Evolutionary conservation across 495 filamentous ascomycete genomes (phyloP).

Genomic region (Tuber indicum): DNA sequence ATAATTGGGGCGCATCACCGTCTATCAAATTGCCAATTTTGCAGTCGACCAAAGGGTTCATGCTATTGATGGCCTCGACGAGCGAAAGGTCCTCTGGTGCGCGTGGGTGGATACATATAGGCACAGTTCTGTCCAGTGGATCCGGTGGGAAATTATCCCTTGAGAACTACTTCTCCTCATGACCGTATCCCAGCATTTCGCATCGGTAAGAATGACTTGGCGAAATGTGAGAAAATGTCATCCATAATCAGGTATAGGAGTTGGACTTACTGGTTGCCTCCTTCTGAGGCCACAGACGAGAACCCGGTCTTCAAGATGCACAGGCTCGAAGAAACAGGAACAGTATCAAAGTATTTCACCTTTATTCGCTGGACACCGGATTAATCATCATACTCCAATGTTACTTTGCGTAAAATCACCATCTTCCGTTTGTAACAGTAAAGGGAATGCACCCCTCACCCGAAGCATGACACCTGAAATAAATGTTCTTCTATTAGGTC

Average conservation of each 20-base stretch:
- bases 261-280: conserved; percentile 62
- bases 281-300: conserved; percentile 85
- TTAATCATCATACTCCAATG: conserved; percentile 83
- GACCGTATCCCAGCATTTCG: conserved; percentile 90
- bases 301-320: conserved; percentile 95
- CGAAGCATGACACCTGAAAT: conserved; percentile 92
- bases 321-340: conserved; percentile 76
- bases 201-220: conserved; percentile 80
- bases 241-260: not conserved
- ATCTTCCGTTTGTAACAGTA: conserved; percentile 89
- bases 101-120: conserved; percentile 77
- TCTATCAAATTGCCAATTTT: conserved; percentile 80
- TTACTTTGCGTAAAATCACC: conserved; percentile 97
- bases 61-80: conserved; percentile 75
- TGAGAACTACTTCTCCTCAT: conserved; percentile 74
- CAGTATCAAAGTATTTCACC: conserved; percentile 97
- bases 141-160: conserved; percentile 79
- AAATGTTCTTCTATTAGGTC: conserved; percentile 82
- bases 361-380: conserved; percentile 71
- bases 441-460: conserved; percentile 95
- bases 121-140: conserved; percentile 57
- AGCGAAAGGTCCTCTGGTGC: conserved; percentile 72
- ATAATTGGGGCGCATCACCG: conserved; percentile 95
- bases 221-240: conserved; percentile 13
- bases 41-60: conserved; percentile 86